Evolutionary conservation across 2,329 filamentous ascomycete genomes (phyloP), one percentile per base, ranked within the genome.

Genomic region (Hirsutella rhossiliensis): DNA sequence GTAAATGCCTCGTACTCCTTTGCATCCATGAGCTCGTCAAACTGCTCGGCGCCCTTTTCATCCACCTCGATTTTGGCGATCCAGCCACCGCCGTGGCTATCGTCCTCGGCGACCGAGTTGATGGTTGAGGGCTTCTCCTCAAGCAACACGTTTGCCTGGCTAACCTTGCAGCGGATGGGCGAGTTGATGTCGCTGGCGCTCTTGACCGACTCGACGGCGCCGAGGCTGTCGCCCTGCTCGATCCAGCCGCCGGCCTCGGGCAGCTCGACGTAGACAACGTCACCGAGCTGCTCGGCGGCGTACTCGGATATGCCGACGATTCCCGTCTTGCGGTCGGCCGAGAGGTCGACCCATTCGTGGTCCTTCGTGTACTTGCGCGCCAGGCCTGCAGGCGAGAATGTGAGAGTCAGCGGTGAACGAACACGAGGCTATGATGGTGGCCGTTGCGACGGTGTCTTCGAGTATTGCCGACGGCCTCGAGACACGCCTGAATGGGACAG

Each of bases 201-300:
- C 75, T 98, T 98, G 65, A 98, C 92, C 3, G 88, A 96, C 72
- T 98, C 92, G 55, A 98, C 90, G 48, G 90, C 88, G 53, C 92
- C 92, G 54, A 97, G 84, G 51, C 84, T 75, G 60, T 97, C 90
- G 57, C 88, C 88, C 45, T 80, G 76, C 46, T 67, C 66, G 48
- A 94, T 75, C 56, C 82, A 76, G 54, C 80, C 70, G 52, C 79
- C 51, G 45, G 73, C 61, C 53, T 82, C 72, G 45, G 92, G 92
- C 28, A 98, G 83, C 73, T 98, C 92, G 58, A 97, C 88, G 71
- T 85, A 98, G 61, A 98, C 90, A 47, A 97, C 89, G 62, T 98
- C 92, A 54, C 92, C 92, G 49, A 98, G 84, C 53, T 87, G 82
- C 57, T 94, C 78, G 53, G 92, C 86, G 18, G 92, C 92, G 73